phyloP scores from a whole-genome alignment of 2,329 filamentous ascomycete genomes.

The Chaetomium globosum region DNA sequence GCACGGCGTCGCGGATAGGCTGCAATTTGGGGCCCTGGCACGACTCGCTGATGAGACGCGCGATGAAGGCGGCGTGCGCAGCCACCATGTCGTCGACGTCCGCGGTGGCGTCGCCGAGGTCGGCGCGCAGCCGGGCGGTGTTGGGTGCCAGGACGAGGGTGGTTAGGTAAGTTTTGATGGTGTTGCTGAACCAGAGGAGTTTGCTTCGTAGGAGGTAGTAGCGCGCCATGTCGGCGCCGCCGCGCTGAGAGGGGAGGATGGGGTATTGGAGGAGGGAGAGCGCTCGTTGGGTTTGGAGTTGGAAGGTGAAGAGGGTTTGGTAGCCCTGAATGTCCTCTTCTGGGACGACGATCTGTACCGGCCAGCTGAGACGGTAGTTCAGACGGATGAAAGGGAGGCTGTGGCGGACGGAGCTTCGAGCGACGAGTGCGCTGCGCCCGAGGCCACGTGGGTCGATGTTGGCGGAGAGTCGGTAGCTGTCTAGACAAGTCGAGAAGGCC shows the following conservation, averaged over 20 bases:
- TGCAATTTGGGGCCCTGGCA: slow-evolving; percentile 69
- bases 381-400: slow-evolving; percentile 66
- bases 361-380: slow-evolving; percentile 68
- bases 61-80: slow-evolving; percentile 66
- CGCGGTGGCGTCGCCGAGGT: slow-evolving; percentile 56
- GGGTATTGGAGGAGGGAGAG: slow-evolving; percentile 65
- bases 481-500: slow-evolving; percentile 63
- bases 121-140: slow-evolving; percentile 56
- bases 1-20: slow-evolving; percentile 70
- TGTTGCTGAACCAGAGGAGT: slow-evolving; percentile 77
- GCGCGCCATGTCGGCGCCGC: slow-evolving; percentile 44
- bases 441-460: slow-evolving; percentile 49
- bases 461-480: slow-evolving; percentile 65
- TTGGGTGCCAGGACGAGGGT: slow-evolving; percentile 70
- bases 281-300: slow-evolving; percentile 76
- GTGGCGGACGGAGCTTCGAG: slow-evolving; percentile 61
- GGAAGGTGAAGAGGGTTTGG: slow-evolving; percentile 71
- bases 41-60: slow-evolving; percentile 65
- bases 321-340: slow-evolving; percentile 66
- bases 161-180: slow-evolving; percentile 74
- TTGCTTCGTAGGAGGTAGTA: slow-evolving; percentile 67
- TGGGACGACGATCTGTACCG: slow-evolving; percentile 72
- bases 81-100: slow-evolving; percentile 82
- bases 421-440: slow-evolving; percentile 47
- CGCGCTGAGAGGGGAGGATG: slow-evolving; percentile 40